phyloP scores from a whole-genome alignment of 1,139 yeast species.

The Blastobotrys capitulatus region DNA sequence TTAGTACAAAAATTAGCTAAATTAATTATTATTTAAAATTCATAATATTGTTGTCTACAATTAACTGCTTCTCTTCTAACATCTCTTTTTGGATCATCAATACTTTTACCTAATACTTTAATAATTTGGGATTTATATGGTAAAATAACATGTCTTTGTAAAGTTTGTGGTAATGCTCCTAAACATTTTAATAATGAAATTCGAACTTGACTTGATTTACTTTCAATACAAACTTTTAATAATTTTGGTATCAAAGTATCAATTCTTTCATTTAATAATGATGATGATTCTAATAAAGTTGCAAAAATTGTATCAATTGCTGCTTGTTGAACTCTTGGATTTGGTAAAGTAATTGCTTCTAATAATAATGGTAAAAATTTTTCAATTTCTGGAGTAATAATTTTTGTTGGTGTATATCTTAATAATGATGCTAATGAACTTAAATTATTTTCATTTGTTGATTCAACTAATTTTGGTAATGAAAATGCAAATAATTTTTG shows the following conservation, averaged over 20 bases:
- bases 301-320: constrained; percentile 44
- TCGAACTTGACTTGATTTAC: constrained; percentile 39
- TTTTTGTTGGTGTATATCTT: constrained; percentile 55
- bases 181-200: constrained; percentile 53
- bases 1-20: neutral
- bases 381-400: constrained; percentile 56
- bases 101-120: constrained; percentile 42
- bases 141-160: constrained; percentile 41
- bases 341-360: constrained; percentile 52
- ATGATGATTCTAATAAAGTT: constrained; percentile 50
- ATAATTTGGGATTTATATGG: constrained; percentile 52
- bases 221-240: constrained; percentile 35
- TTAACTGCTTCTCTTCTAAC: constrained; percentile 75
- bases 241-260: constrained; percentile 54
- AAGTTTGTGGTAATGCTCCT: constrained; percentile 39
- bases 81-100: constrained; percentile 70
- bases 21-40: constrained; percentile 33
- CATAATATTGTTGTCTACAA: constrained; percentile 71
- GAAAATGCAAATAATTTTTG: constrained; percentile 63
- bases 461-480: constrained; percentile 29
- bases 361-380: constrained; percentile 65
- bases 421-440: constrained; percentile 63
- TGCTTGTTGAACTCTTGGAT: constrained; percentile 50
- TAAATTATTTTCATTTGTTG: constrained; percentile 42
- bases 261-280: constrained; percentile 48